Conservation (phyloP, 768 basidiomycete species). For the Naematelia aurantialba region DNA sequence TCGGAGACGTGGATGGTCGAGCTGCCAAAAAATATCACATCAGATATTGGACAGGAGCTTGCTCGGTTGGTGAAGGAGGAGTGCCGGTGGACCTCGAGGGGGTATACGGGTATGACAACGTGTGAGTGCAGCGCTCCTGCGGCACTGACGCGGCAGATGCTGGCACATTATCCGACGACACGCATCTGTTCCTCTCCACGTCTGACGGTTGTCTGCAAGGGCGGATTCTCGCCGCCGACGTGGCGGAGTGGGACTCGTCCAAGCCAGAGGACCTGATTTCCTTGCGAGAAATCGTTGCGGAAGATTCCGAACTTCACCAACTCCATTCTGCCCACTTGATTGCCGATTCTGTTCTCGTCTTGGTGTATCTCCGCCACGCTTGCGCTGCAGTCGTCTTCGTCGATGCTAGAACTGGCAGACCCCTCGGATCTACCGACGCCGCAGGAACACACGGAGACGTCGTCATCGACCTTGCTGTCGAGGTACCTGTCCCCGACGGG, state of each 20-base stretch:
- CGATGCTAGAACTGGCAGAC: conserved; percentile 10
- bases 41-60: conserved; percentile 1
- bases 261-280: neutral
- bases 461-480: neutral
- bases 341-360: conserved; percentile 9
- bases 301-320: conserved; percentile 6
- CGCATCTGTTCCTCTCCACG: conserved; percentile 15
- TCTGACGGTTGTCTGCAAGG: conserved; percentile 14
- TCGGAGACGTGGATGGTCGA: conserved; percentile 14
- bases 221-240: conserved; percentile 10
- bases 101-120: conserved; percentile 12
- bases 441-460: conserved; percentile 11
- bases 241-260: conserved; percentile 3
- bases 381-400: conserved; percentile 16
- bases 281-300: conserved; percentile 8
- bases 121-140: conserved; percentile 11
- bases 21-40: conserved; percentile 1
- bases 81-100: conserved; percentile 6
- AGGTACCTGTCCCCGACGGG: conserved; percentile 13
- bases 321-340: conserved; percentile 9
- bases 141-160: conserved; percentile 5
- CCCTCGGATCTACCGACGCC: conserved; percentile 8
- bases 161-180: conserved; percentile 13
- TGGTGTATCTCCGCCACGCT: conserved; percentile 16
- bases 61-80: conserved; percentile 5